Percentiles rank a stretch among this genome's conserved stretches.
Evolutionary conservation across 345 rosid genomes (phyloP).

Genomic region (Aegle marmelos): DNA sequence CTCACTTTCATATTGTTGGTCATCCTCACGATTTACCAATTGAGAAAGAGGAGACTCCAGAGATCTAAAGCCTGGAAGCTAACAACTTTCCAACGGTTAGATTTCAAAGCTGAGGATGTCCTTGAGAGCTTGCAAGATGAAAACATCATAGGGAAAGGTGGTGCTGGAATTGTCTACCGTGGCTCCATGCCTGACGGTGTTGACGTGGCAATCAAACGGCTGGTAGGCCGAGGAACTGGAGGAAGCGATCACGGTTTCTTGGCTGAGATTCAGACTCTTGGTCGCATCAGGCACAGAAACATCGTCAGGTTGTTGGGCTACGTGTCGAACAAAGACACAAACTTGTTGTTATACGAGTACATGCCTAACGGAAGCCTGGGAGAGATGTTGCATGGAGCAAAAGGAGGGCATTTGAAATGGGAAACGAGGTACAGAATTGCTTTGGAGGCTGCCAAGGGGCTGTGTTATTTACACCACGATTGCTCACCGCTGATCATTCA

Average conservation of each 20-base stretch:
- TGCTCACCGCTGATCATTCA: constrained; percentile 92
- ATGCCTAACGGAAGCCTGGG: constrained; percentile 95
- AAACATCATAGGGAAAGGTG: constrained; percentile 93
- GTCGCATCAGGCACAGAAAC: constrained; percentile 79
- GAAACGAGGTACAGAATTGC: constrained; percentile 69
- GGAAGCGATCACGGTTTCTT: constrained; percentile 78
- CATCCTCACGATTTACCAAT: constrained; percentile 37
- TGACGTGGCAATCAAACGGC: constrained; percentile 74
- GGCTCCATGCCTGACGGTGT: constrained; percentile 71
- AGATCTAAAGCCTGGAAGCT: constrained; percentile 72
- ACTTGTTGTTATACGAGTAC: constrained; percentile 71
- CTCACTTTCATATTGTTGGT: constrained; percentile 45
- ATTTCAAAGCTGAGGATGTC: constrained; percentile 79
- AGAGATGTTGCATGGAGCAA: constrained; percentile 77
- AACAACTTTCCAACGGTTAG: constrained; percentile 72
- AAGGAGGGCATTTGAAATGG: constrained; percentile 88
- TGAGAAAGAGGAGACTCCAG: constrained; percentile 42
- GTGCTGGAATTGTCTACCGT: constrained; percentile 83
- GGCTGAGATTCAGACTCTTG: constrained; percentile 88
- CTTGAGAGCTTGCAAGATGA: constrained; percentile 79
- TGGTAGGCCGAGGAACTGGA: constrained; percentile 65
- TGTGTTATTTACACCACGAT: constrained; percentile 92
- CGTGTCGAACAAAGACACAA: constrained; percentile 85
- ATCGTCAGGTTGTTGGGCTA: constrained; percentile 77
- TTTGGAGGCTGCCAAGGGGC: constrained; percentile 73